Base-by-base conservation (phyloP, 345 rosid species). In the Aquilaria malaccensis region DNA sequence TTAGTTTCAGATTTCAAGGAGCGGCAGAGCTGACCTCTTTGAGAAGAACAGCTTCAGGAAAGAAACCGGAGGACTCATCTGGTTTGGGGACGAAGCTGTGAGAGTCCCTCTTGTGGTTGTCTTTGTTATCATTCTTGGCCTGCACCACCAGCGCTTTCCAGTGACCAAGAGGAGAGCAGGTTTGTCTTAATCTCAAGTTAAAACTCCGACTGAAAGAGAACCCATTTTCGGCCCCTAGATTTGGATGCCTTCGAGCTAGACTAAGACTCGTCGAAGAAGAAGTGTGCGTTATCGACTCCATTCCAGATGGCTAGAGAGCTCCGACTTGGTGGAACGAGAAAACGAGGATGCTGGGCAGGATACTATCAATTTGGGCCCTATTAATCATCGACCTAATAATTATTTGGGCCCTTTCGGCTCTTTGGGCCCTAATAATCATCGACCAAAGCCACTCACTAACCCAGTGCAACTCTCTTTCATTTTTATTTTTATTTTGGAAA, bases 21-120 rank as follows among this genome's bases (percentile, higher is more conserved):
- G 15, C 52, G 22, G 12, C 51, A 60, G 50, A 66, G 2, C 1
- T 11, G 29, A 86, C 98, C 89, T 88, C 76, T 78, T 89, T 86
- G 64, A 92, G 95, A 51, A 92, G 77, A 10, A 92, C 79, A 11
- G 95, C 85, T 81, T 92, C 98, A 29, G 98, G 98, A 66, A 86
- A 92, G 37, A 79, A 78, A n/a, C 89, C 89, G 52, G 80, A 76
- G 65, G 83, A 72, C 56, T 86, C 98, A 22, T 82, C 96, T 60
- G 83, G 73, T 62, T 67, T 74, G 58, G 79, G 55, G 2, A 78
- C 67, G 53, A 83, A 88, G 81, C 79, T 77, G 49, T 88, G 89
- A 22, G 57, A 64, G 62, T 89, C 91, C 47, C 75, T 78, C 32
- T 74, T 86, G 63, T 59, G 67, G 62, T 47, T 50, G 4, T 75